Base-by-base conservation (phyloP, 495 filamentous ascomycete genomes). In the Hypoxylon rickii region DNA sequence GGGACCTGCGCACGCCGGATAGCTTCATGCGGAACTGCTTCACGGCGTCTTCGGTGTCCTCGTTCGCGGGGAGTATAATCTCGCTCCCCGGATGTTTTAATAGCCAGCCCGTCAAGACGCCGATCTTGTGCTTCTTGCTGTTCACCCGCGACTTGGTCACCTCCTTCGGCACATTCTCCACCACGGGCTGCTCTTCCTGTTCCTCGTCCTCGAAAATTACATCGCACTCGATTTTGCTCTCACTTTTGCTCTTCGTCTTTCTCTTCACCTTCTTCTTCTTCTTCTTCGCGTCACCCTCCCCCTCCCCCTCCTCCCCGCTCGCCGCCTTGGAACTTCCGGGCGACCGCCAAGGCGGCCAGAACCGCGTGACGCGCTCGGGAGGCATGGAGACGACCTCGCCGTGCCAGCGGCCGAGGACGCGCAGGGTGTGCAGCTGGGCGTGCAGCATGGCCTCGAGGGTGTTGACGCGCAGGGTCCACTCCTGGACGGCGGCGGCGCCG, bases 401-500 rank as follows among this genome's bases (percentile, higher is more conserved):
- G 2, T 58, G 5, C 71, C 72, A 77, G 7, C 66, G 21, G 21
- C 73, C 72, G 19, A 81, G 67, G 8, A 65, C 61, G 21, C 69
- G 67, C 43, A 90, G 63, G 12, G 86, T 79, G 20, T 78, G 71
- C 7, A 96, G 69, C n/a, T 87, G 77, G 19, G 88, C 89, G 73
- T 94, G 87, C 1, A 97, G 68, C 87, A 96, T 96, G 0, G 84
- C 82, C 70, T 97, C 93, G 16, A 97, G 82, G 67, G 90, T 88
- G 56, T 96, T 95, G 2, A 97, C 92, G 1, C 91, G 79, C 24
- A 96, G 55, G 15, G 92, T 96, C 94, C 93, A 97, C 70, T 97
- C 90, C 29, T 85, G 82, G 2, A 97, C 82, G 5, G 83, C 79
- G 0, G 80, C 59, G 0, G 69, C 77, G 22, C 89, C 83, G 13